Percentiles rank a stretch among this genome's conserved stretches.
Evolutionary conservation across 495 filamentous ascomycete species (phyloP).

Genomic region (Astrocystis sublimbata): DNA sequence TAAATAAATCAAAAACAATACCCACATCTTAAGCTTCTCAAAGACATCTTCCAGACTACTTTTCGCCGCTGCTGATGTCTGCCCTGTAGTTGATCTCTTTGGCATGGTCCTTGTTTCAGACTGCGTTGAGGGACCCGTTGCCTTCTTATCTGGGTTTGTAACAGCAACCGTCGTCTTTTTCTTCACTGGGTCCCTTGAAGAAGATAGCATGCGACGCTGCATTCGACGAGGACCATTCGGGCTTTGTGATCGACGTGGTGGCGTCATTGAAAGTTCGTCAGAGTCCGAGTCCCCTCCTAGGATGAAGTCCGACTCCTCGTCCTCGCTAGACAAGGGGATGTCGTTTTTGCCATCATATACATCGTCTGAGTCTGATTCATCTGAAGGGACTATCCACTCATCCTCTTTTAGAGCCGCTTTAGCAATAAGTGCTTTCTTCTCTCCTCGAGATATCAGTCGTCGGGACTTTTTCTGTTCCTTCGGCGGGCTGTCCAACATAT

Average conservation of each 20-base stretch:
- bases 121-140: conserved; percentile 16
- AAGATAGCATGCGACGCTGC: conserved; percentile 21
- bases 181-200: conserved; percentile 21
- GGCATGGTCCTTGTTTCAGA: conserved; percentile 9
- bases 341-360: not conserved
- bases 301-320: conserved; percentile 26
- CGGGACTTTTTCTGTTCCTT: conserved; percentile 1
- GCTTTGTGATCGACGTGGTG: conserved; percentile 20
- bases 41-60: conserved; percentile 30
- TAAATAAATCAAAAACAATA: too few species aligned
- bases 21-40: conserved; percentile 33
- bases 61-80: conserved; percentile 18
- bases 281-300: conserved; percentile 23
- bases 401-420: not conserved
- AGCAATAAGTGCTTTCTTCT: not conserved
- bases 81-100: not conserved
- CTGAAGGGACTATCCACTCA: not conserved
- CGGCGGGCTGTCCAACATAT: conserved; percentile 8
- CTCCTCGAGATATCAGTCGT: conserved; percentile 10
- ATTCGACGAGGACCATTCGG: conserved; percentile 19
- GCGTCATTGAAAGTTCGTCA: conserved; percentile 20
- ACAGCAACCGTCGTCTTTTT: conserved; percentile 13
- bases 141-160: conserved; percentile 14
- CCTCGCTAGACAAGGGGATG: conserved; percentile 5
- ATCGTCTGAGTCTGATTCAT: conserved; percentile 5